Conservation (phyloP, 441 rosid genomes). For the Adansonia madagascariensis region DNA sequence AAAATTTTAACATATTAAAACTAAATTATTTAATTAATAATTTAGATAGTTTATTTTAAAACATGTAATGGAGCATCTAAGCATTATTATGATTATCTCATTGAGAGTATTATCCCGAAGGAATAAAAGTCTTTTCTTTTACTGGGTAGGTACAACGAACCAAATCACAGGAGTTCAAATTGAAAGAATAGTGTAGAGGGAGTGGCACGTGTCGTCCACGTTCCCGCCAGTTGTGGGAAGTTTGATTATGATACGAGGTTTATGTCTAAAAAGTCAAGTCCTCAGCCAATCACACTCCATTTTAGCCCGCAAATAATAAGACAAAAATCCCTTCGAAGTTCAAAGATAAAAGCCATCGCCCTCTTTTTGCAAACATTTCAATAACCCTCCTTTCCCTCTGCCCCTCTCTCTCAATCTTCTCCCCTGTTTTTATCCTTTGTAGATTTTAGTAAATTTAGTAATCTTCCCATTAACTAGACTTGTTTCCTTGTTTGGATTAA, state of each 20-base stretch:
- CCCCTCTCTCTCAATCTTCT: slow-evolving; percentile 16
- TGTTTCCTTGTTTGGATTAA: neutral
- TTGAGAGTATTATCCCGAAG: slow-evolving; percentile 8
- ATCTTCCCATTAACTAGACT: neutral
- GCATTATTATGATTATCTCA: neutral
- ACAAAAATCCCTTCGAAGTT: slow-evolving; percentile 19
- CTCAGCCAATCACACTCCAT: slow-evolving; percentile 44
- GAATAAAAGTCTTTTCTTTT: neutral
- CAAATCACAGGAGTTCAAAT: slow-evolving; percentile 12
- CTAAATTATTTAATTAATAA: too few species aligned
- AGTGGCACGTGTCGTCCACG: neutral
- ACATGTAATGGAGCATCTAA: neutral
- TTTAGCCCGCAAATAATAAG: slow-evolving; percentile 16
- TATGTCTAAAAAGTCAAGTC: slow-evolving; percentile 32
- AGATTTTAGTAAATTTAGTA: neutral
- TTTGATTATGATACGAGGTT: slow-evolving; percentile 23
- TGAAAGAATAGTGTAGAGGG: neutral
- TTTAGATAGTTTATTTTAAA: too few species aligned
- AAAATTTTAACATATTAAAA: too few species aligned
- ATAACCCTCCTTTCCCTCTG: slow-evolving; percentile 36
- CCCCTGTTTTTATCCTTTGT: neutral
- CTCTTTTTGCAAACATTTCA: slow-evolving; percentile 66
- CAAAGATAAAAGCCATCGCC: slow-evolving; percentile 50
- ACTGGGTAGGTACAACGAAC: slow-evolving; percentile 21
- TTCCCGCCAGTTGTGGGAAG: neutral